Base-by-base conservation (phyloP, 2,329 filamentous ascomycete species). In the Neofusicoccum kwambonambiense region DNA sequence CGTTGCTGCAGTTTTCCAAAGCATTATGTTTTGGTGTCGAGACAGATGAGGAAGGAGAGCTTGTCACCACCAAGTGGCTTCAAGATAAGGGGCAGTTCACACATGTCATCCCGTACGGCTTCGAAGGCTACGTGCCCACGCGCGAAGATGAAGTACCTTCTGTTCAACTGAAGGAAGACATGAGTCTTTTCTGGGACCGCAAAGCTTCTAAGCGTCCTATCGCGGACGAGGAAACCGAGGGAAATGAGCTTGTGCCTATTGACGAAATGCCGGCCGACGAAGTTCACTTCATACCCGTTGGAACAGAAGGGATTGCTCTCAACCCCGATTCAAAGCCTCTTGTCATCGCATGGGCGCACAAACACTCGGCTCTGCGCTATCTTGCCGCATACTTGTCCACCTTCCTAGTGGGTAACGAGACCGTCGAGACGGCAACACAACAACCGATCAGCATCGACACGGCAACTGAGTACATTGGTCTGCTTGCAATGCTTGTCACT, bases 81-180 rank as follows among this genome's bases (percentile, higher is more conserved):
- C 86, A 89, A 65, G 84, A 83, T 65, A 89, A 93, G 62, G 85
- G 87, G 1, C 89, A 86, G 6, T 86, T 97, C 63, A 97, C 94
- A 34, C 89, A 96, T 69, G 82, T 85, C 12, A 83, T 97, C n/a
- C 89, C 91, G 0, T 78, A 84, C 0, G 78, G 85, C 37, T 97
- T 96, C 74, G 84, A 85, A 47, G 86, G 86, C 41, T 97, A 96
- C 70, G 86, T 89, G 67, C 87, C 93, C 12, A 88, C 90, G 44
- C 88, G 90, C 62, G 93, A 97, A 77, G 92, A 97, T 68, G 91
- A 95, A 66, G 93, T 95, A 69, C 87, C 87, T 31, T 87, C 87
- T 17, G 90, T 97, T 66, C 83, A 86, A 66, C 84, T 97, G 3
- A 80, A 83, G 1, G 81, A 84, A 50, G 83, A 88, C 60, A 79